Evolutionary conservation across 345 rosid species (phyloP).

Genomic region (Linum tenue): DNA sequence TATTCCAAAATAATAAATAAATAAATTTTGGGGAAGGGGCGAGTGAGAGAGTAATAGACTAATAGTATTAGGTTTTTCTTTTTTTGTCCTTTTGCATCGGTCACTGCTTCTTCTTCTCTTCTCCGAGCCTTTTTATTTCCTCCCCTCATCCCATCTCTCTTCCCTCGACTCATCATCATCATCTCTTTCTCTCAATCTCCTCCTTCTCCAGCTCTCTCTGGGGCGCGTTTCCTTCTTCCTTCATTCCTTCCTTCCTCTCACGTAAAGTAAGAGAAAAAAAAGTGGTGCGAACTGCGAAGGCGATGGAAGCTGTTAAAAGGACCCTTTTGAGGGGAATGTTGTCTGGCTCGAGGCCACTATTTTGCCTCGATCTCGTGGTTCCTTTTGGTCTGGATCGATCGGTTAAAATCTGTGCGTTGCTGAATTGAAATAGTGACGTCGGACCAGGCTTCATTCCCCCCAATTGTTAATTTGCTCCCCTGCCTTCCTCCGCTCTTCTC

Average conservation of each 20-base stretch:
- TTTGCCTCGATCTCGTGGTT: conserved; percentile 8
- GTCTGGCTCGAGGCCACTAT: conserved; percentile 88
- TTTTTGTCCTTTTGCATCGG: conserved; percentile 35
- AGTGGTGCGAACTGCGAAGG: neutral
- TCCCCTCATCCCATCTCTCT: conserved; percentile 13
- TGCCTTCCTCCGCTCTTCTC: neutral
- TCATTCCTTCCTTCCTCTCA: neutral
- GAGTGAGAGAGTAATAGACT: no score
- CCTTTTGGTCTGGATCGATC: no score
- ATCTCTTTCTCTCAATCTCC: neutral
- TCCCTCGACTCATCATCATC: conserved; percentile 19
- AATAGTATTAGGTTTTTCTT: conserved; percentile 10
- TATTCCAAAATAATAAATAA: no score
- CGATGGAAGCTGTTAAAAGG: conserved; percentile 26
- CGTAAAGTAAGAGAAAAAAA: conserved; percentile 7
- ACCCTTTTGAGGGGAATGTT: conserved; percentile 81
- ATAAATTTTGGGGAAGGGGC: no score
- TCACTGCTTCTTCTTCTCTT: conserved; percentile 12
- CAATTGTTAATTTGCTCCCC: neutral
- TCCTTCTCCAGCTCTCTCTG: neutral
- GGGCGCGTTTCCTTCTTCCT: neutral
- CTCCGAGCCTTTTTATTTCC: conserved; percentile 25
- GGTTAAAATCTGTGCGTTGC: no score
- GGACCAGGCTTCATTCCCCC: conserved; percentile 14
- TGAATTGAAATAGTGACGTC: no score